Conservation (phyloP, 148 eudicot genomes). For the Polygonum maritimum region DNA sequence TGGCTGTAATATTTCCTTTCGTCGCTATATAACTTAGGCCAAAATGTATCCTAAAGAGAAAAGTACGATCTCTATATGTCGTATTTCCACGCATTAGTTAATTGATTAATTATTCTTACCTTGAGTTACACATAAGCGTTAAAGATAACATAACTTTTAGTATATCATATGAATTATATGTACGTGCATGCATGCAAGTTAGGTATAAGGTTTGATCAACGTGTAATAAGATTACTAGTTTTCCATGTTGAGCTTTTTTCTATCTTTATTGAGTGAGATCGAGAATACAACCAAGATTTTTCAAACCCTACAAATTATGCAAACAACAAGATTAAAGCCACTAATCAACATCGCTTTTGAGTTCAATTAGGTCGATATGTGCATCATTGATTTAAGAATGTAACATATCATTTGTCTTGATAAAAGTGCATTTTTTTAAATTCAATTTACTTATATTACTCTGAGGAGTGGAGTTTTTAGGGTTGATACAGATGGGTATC, state of each 20-base stretch:
- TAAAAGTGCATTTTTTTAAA: background rate
- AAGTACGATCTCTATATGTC: too few relatives aligned
- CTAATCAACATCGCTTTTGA: background rate
- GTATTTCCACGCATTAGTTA: background rate
- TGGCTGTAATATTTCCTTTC: background rate
- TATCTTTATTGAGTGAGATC: background rate
- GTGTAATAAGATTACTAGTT: background rate
- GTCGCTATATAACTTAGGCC: background rate
- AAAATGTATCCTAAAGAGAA: too few relatives aligned
- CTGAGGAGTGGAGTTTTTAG: background rate
- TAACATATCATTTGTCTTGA: background rate
- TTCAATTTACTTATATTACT: background rate
- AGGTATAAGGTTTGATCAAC: background rate
- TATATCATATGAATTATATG: background rate
- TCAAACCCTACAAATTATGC: background rate
- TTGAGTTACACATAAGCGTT: background rate
- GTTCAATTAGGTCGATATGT: background rate
- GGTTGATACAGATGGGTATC: background rate
- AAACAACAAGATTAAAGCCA: background rate
- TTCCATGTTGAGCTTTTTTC: background rate
- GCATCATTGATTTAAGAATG: background rate
- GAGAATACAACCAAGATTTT: background rate
- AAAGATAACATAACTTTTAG: background rate
- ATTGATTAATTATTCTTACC: background rate
- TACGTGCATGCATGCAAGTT: background rate